Base-by-base conservation (phyloP, 1,284 basidiomycete genomes). In the Microbotryomycetes sp. region DNA sequence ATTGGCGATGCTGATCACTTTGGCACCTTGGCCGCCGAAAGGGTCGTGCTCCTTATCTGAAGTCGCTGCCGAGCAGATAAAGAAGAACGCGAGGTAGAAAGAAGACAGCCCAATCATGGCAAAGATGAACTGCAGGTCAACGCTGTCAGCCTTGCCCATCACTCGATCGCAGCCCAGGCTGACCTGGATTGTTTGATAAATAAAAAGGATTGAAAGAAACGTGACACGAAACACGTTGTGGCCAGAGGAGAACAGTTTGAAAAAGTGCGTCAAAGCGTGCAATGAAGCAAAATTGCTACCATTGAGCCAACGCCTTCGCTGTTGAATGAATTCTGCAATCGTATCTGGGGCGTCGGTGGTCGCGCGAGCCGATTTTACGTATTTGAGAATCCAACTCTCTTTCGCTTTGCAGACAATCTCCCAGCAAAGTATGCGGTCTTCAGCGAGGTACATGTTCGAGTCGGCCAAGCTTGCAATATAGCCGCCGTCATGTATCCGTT, bases 311-410 rank as follows among this genome's bases (percentile, higher is more conserved):
- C 90, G 27, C 21, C 59, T 41, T n/a, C 56, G 51, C 30, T 57
- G 56, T 6, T 35, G 49, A 41, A 61, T 57, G 52, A 52, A 24
- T 46, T 45, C 41, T 11, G 30, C 16, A n/a, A 86, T 85, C 28
- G 81, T 79, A n/a, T 85, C 83, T 27, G 89, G 90, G 5, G 91
- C 88, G 76, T 92, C 89, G 28, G 90, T 92, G 2, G 87, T 80
- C 1, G 89, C 90, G 73, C 91, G 90, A 27, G 91, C 90, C 61
- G 85, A 86, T 79, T 93, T 92, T 75, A 92, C 89, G 73, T 93
- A 93, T 77, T 87, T 88, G 68, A 92, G 78, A 24, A 87, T 88
- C 76, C 76, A 77, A 45, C 69, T 69, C 18, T 76, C 74, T 28
- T 84, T 84, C 5, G 87, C 82, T 73, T 94, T 94, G 23, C 86